Conservation (phyloP, 208 protist genomes). For the Leishmania gerbilli region DNA sequence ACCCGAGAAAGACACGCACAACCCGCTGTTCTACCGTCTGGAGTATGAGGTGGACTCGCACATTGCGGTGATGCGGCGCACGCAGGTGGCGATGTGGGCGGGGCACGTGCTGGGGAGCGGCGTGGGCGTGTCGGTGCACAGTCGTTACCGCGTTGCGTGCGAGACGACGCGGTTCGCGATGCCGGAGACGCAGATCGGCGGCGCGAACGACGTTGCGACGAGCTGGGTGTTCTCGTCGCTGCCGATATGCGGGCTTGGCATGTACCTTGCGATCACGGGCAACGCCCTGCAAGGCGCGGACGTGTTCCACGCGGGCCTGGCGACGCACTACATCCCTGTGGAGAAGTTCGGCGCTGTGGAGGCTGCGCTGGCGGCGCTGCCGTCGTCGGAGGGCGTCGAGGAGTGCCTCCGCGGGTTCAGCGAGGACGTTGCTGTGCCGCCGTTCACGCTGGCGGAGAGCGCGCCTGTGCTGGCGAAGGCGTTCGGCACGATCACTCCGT, state of each 20-base stretch:
- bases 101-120: slow-evolving; percentile 87
- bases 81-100: slow-evolving; percentile 82
- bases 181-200: slow-evolving; percentile 82
- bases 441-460: slow-evolving; percentile 50
- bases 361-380: slow-evolving; percentile 29
- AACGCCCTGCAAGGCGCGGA: slow-evolving; percentile 75
- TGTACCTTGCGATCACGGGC: slow-evolving; percentile 85
- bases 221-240: slow-evolving; percentile 68
- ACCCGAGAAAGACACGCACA: slow-evolving; percentile 5
- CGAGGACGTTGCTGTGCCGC: slow-evolving; percentile 30
- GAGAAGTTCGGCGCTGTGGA: slow-evolving; percentile 39
- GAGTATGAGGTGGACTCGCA: slow-evolving; percentile 79
- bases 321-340: slow-evolving; percentile 67
- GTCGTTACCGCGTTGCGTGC: slow-evolving; percentile 73
- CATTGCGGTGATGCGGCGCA: slow-evolving; percentile 59
- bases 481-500: slow-evolving; percentile 39
- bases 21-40: slow-evolving; percentile 49
- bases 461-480: slow-evolving; percentile 28
- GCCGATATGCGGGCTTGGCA: slow-evolving; percentile 44
- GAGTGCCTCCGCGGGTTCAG: slow-evolving; percentile 37
- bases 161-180: slow-evolving; percentile 82
- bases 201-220: slow-evolving; percentile 68
- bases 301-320: slow-evolving; percentile 61
- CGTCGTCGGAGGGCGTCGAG: slow-evolving; percentile 24
- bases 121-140: slow-evolving; percentile 78